These are phyloP conservation scores for Mycena kentingensis DNA, from an alignment of 768 basidiomycete genomes.

Conservation along the genomic window DNA sequence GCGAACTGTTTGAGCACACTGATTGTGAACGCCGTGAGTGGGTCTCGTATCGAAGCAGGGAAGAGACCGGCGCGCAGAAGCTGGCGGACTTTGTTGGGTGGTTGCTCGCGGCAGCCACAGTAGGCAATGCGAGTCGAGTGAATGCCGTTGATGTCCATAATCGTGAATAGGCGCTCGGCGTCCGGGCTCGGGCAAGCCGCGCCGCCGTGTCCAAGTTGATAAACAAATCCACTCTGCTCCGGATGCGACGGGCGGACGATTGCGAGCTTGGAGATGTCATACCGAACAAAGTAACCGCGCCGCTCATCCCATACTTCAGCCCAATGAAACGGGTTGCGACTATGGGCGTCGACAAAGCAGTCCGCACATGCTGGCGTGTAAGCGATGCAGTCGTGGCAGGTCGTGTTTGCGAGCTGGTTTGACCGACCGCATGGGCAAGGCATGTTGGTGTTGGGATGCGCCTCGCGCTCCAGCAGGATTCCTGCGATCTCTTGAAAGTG, in stretches of 20 bases:
- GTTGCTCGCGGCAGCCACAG: constrained; percentile 7
- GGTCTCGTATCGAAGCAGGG: constrained; percentile 8
- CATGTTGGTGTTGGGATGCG: not conserved
- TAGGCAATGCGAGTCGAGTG: constrained; percentile 3
- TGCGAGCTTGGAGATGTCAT: not conserved
- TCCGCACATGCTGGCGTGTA: not conserved
- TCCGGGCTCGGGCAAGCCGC: not conserved
- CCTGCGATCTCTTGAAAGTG: not conserved
- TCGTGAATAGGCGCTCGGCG: not conserved
- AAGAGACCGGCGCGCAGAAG: constrained; percentile 10
- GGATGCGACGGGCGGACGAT: no score
- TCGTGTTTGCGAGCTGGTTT: not conserved
- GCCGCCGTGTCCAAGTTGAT: not conserved
- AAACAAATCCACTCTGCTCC: no score
- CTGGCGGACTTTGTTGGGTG: constrained; percentile 5
- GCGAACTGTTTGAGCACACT: constrained; percentile 16
- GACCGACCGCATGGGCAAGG: not conserved
- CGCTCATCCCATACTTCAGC: not conserved
- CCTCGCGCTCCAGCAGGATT: not conserved
- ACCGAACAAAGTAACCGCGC: not conserved
- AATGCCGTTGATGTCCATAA: constrained; percentile 11
- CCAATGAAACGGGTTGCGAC: not conserved
- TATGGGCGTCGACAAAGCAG: not conserved
- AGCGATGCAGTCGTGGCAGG: not conserved
- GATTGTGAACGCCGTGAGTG: constrained; percentile 22